Percentiles rank a stretch among this genome's conserved stretches.
Evolutionary conservation across 495 filamentous ascomycete species (phyloP).

Genomic region (Neurospora sp.): DNA sequence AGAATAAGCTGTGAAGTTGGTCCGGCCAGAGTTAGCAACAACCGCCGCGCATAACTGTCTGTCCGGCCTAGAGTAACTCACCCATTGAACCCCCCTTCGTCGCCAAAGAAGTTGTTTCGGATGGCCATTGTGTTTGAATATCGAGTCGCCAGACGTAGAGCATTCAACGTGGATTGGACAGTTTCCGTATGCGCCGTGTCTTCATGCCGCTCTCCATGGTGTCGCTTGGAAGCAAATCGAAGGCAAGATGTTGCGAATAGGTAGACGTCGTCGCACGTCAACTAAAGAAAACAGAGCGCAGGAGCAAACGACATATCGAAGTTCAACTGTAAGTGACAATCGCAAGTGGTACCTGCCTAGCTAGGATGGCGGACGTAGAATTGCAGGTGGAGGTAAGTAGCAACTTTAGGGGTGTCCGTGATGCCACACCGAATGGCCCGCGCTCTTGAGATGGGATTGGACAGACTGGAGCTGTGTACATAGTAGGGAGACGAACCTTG

Average conservation of each 20-base stretch:
- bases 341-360: background rate
- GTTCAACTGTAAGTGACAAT: background rate
- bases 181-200: background rate
- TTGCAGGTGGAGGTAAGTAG: background rate
- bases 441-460: background rate
- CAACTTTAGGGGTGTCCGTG: background rate
- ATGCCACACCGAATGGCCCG: background rate
- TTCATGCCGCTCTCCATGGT: background rate
- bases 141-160: background rate
- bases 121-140: conserved; percentile 4
- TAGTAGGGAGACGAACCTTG: background rate
- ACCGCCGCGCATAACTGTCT: background rate
- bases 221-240: background rate
- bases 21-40: background rate
- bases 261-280: background rate
- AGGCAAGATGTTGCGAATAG: background rate
- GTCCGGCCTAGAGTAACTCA: background rate
- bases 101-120: background rate
- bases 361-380: background rate
- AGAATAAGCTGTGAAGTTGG: conserved; percentile 54
- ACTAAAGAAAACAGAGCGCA: background rate
- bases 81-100: conserved; percentile 8
- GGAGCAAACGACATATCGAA: background rate
- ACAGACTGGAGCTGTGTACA: background rate
- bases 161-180: background rate